phyloP scores from a whole-genome alignment of 768 basidiomycete genomes.

The Mycena vulgaris region DNA sequence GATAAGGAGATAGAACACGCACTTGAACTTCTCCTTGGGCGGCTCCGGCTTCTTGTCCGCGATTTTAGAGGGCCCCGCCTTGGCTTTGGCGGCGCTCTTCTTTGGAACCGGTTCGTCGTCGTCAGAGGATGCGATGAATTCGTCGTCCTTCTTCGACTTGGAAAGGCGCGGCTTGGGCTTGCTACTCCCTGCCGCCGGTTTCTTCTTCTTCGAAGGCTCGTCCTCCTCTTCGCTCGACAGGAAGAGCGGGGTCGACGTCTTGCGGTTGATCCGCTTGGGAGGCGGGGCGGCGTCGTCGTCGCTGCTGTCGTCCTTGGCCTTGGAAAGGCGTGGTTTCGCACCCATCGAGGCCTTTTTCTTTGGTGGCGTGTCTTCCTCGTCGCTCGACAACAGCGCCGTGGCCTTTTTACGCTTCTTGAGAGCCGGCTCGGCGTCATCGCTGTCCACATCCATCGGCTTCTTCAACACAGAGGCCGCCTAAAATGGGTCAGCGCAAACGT shows the following conservation, averaged over 20 bases:
- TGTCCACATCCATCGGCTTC: conserved; percentile 41
- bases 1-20: not conserved
- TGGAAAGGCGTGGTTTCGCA: conserved; percentile 29
- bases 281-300: conserved; percentile 44
- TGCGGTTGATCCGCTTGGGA: conserved; percentile 41
- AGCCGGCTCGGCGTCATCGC: conserved; percentile 43
- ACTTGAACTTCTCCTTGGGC: conserved; percentile 47
- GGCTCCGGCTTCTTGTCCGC: conserved; percentile 31
- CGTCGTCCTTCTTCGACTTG: conserved; percentile 47
- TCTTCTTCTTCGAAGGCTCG: conserved; percentile 49
- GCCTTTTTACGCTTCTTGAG: conserved; percentile 51
- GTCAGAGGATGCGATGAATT: conserved; percentile 48
- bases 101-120: conserved; percentile 45
- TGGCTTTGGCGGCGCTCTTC: conserved; percentile 35
- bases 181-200: conserved; percentile 45
- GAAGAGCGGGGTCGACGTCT: conserved; percentile 25
- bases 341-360: conserved; percentile 41
- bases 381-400: conserved; percentile 52
- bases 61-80: conserved; percentile 30
- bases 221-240: conserved; percentile 40
- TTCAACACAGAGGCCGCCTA: not conserved
- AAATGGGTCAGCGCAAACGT: not conserved
- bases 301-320: conserved; percentile 30
- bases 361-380: conserved; percentile 50
- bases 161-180: conserved; percentile 37